These are phyloP conservation scores for Trichoderma sp. DNA, from an alignment of 2,329 filamentous ascomycete species.

Conservation along the genomic window DNA sequence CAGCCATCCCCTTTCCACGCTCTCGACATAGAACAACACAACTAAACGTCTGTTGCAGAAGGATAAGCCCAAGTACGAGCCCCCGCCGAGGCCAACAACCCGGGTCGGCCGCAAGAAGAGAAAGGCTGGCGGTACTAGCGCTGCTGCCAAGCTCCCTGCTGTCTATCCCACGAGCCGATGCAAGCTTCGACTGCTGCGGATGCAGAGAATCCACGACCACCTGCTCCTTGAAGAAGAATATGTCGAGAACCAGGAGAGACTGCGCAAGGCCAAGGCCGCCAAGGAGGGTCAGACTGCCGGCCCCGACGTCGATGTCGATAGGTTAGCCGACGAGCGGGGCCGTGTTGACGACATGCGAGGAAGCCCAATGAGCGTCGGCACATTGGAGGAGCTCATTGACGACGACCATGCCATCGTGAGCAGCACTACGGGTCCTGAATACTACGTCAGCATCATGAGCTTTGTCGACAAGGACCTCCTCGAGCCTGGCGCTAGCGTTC, in stretches of 20 bases:
- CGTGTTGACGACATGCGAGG: conserved; percentile 98
- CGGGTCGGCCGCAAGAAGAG: conserved; percentile 98
- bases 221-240: conserved; percentile 96
- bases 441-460: conserved; percentile 99
- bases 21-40: background rate
- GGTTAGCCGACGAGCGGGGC: conserved; percentile 90
- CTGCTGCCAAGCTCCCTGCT: conserved; percentile 89
- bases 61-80: conserved; percentile 99
- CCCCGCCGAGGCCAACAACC: conserved; percentile 92
- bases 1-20: conserved; percentile 9
- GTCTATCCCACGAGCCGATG: conserved; percentile 95
- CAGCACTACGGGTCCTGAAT: conserved; percentile 94
- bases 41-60: conserved; percentile 58
- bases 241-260: conserved; percentile 95
- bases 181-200: conserved; percentile 93
- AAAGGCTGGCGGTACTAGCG: conserved; percentile 88
- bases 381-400: conserved; percentile 97
- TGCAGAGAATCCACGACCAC: conserved; percentile 98
- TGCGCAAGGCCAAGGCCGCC: conserved; percentile 85
- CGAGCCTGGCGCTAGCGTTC: conserved; percentile 90
- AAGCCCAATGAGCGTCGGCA: conserved; percentile 97
- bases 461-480: conserved; percentile 99
- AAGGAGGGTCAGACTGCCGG: conserved; percentile 68
- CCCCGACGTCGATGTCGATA: conserved; percentile 69
- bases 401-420: conserved; percentile 99